These are phyloP conservation scores for Rauvolfia tetraphylla DNA, from an alignment of 257 asterid genomes.

Conservation along the genomic window DNA sequence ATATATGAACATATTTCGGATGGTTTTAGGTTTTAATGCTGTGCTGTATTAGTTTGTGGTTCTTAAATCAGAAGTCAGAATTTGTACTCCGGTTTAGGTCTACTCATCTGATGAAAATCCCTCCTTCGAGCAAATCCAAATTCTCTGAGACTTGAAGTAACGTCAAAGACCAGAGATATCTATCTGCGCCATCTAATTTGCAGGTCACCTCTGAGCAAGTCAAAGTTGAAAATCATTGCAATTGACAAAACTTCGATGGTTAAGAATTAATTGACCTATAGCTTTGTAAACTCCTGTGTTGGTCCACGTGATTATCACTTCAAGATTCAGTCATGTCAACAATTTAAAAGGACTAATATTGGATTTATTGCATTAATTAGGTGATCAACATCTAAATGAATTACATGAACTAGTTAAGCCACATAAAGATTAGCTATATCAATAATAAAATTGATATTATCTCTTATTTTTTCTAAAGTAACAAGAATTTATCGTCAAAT, in stretches of 20 bases:
- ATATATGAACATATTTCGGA: no score
- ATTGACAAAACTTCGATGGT: conserved; percentile 28
- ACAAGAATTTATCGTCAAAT: no score
- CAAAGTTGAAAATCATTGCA: conserved; percentile 33
- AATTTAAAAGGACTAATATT: background rate
- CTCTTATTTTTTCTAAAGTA: no score
- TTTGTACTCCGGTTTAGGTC: no score
- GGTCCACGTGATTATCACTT: conserved; percentile 14
- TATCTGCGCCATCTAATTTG: conserved; percentile 22
- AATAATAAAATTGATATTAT: no score
- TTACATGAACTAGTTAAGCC: background rate
- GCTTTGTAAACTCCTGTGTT: conserved; percentile 1
- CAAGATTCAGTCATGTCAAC: conserved; percentile 14
- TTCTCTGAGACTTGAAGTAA: background rate
- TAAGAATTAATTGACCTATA: conserved; percentile 26
- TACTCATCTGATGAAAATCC: no score
- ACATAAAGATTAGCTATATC: no score
- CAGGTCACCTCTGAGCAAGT: conserved; percentile 22
- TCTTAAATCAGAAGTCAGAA: no score
- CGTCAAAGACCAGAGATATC: background rate
- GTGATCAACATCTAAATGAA: background rate
- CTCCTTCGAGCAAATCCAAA: no score
- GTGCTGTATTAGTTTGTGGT: no score
- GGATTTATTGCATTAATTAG: background rate
- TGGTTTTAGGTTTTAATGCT: no score